phyloP scores from a whole-genome alignment of 495 filamentous ascomycete species.

The Parachaetomium inaequale region DNA sequence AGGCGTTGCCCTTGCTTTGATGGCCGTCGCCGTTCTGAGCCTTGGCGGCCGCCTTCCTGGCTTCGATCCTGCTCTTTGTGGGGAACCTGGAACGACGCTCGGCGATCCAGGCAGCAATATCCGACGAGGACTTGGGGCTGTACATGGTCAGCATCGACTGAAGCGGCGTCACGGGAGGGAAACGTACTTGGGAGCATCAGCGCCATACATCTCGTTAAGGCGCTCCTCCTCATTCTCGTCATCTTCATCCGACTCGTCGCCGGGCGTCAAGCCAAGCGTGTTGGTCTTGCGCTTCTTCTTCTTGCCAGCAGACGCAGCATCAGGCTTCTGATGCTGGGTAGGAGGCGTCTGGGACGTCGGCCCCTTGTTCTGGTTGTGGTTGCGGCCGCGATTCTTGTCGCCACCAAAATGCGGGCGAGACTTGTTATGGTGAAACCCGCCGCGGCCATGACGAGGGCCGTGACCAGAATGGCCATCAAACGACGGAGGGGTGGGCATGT shows the following conservation, averaged over 20 bases:
- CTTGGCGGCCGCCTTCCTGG: conserved; percentile 43
- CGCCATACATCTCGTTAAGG: conserved; percentile 57
- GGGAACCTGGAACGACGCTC: conserved; percentile 77
- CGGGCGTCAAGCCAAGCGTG: conserved; percentile 74
- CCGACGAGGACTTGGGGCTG: conserved; percentile 49
- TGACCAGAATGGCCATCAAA: conserved; percentile 36
- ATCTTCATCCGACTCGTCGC: conserved; percentile 66
- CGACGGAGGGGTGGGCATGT: conserved; percentile 24
- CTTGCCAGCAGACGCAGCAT: conserved; percentile 53
- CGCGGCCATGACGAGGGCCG: conserved; percentile 36
- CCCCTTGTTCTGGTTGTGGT: conserved; percentile 30
- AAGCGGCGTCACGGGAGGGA: conserved; percentile 21
- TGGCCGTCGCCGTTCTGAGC: conserved; percentile 28
- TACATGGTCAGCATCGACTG: conserved; percentile 19
- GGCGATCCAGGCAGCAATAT: conserved; percentile 74
- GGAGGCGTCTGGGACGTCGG: conserved; percentile 34
- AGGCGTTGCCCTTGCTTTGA: conserved; percentile 23
- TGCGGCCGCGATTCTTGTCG: conserved; percentile 45
- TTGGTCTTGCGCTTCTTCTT: conserved; percentile 79
- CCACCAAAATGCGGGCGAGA: conserved; percentile 35
- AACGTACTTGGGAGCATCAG: conserved; percentile 47
- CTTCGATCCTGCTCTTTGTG: conserved; percentile 60
- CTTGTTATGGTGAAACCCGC: conserved; percentile 36
- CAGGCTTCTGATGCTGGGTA: conserved; percentile 61
- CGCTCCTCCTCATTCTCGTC: conserved; percentile 72